Base-by-base conservation (phyloP, 345 rosid genomes). In the Arabidopsis suecica region DNA sequence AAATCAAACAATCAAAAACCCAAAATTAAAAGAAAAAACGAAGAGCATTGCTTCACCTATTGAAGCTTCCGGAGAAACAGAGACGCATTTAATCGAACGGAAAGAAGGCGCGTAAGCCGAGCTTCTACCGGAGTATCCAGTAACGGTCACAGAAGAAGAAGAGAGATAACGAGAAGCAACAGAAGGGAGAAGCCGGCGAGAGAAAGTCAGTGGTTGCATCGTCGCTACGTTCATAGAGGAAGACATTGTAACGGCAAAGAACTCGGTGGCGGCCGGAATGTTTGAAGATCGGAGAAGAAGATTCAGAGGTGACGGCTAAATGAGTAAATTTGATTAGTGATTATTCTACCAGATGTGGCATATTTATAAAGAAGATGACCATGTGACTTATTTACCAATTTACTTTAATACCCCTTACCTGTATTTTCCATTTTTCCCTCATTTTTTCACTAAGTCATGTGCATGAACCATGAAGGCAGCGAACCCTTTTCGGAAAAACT, bases 21-120 rank as follows among this genome's bases (percentile, higher is more conserved):
- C 44, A 40, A 61, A 61, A 59, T 9, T 28, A 6, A 23, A n/a
- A 44, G 34, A 40, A 63, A 13, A 18, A 23, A 25, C 41, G 18
- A 44, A 65, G 22, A 72, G 77, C 74, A 65, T 25, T 56, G 62
- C 12, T 40, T 77, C 79, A 87, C 89, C 88, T 59, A 79, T 45
- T 1, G 84, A 38, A 73, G 68, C 61, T 64, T 36, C 78, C 0
- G 77, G 68, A 0, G 80, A 56, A 0, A 45, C 25, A 18, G 89
- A 79, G 44, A 80, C 70, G 75, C 86, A 85, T 30, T 84, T 80
- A 73, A 86, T 10, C 70, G 78, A 51, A 66, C 76, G 83, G 62
- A 44, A 42, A 61, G 66, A 44, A 9, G 83, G 70, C 20, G 70
- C 20, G 22, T 76, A 68, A 23, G 53, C 37, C 8, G 78, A 44